phyloP scores from a whole-genome alignment of 352 stramenopile genomes.

The Stephanocyclus meneghinianus region DNA sequence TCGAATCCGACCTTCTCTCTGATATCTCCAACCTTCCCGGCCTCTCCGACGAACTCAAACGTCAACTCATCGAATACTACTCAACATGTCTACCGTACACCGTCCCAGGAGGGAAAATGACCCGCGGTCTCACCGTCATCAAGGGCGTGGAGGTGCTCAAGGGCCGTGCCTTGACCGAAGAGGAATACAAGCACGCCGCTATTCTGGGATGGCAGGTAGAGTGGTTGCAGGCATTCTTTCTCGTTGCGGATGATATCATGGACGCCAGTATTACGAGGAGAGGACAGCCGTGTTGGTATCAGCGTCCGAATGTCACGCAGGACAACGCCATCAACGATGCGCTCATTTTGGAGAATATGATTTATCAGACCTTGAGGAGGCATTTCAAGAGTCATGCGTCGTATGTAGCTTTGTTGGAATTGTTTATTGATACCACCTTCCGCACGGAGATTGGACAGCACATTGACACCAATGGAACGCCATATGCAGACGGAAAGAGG shows the following conservation, averaged over 20 bases:
- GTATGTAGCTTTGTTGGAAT: conserved; percentile 93
- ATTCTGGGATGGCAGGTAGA: conserved; percentile 98
- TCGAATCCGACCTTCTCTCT: conserved; percentile 34
- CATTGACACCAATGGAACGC: conserved; percentile 74
- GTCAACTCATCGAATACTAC: conserved; percentile 66
- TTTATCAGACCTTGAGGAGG: conserved; percentile 75
- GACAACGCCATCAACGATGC: conserved; percentile 96
- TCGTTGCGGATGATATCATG: conserved; percentile 99
- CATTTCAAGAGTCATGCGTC: conserved; percentile 84
- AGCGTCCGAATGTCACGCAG: conserved; percentile 75
- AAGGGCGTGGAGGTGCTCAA: conserved; percentile 57
- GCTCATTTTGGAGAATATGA: conserved; percentile 90
- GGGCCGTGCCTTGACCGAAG: conserved; percentile 48
- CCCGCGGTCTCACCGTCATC: conserved; percentile 94
- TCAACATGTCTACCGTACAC: conserved; percentile 87
- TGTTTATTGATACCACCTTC: conserved; percentile 95
- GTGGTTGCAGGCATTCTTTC: conserved; percentile 98
- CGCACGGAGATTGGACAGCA: conserved; percentile 95
- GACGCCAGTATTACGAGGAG: conserved; percentile 93
- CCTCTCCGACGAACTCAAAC: conserved; percentile 38
- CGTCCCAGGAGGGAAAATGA: conserved; percentile 97
- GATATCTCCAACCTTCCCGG: conserved; percentile 39
- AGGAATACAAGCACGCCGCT: conserved; percentile 79
- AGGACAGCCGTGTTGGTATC: conserved; percentile 97
- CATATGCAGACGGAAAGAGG: conserved; percentile 47